These are phyloP conservation scores for Babesia caballi DNA, from an alignment of 169 alveolate genomes.

Conservation along the genomic window DNA sequence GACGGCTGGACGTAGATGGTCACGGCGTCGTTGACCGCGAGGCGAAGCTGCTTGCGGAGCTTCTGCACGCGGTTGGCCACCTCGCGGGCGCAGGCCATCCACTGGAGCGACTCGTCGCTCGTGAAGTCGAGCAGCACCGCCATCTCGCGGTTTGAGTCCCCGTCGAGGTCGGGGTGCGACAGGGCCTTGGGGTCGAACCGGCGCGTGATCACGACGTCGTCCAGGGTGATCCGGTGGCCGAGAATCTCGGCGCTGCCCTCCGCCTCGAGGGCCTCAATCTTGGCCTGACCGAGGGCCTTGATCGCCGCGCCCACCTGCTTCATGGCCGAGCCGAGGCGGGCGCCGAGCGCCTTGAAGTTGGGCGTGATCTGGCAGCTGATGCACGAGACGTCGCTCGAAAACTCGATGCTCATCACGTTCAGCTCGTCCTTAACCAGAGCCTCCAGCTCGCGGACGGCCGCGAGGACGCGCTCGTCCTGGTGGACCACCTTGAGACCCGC, in stretches of 20 bases:
- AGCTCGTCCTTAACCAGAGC: constrained; percentile 83
- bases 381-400: constrained; percentile 72
- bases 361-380: constrained; percentile 82
- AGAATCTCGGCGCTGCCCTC: constrained; percentile 5
- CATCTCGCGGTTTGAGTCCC: constrained; percentile 49
- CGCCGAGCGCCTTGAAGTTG: constrained; percentile 84
- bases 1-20: constrained; percentile 30
- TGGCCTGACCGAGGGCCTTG: constrained; percentile 15
- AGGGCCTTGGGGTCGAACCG: constrained; percentile 18
- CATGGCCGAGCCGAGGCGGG: constrained; percentile 81
- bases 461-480: constrained; percentile 34
- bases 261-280: constrained; percentile 6
- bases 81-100: constrained; percentile 56
- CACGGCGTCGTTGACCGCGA: constrained; percentile 53
- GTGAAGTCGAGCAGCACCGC: constrained; percentile 59
- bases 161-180: constrained; percentile 35
- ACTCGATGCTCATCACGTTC: constrained; percentile 75
- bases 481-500: constrained; percentile 72
- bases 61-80: constrained; percentile 58
- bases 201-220: constrained; percentile 55
- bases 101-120: constrained; percentile 36
- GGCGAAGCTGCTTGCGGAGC: constrained; percentile 55
- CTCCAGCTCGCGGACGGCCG: constrained; percentile 39
- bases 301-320: constrained; percentile 55
- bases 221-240: constrained; percentile 54